Evolutionary conservation across 257 asterid species (phyloP), one percentile per base, ranked within the genome.

Genomic region (Gardenia jasminoides): DNA sequence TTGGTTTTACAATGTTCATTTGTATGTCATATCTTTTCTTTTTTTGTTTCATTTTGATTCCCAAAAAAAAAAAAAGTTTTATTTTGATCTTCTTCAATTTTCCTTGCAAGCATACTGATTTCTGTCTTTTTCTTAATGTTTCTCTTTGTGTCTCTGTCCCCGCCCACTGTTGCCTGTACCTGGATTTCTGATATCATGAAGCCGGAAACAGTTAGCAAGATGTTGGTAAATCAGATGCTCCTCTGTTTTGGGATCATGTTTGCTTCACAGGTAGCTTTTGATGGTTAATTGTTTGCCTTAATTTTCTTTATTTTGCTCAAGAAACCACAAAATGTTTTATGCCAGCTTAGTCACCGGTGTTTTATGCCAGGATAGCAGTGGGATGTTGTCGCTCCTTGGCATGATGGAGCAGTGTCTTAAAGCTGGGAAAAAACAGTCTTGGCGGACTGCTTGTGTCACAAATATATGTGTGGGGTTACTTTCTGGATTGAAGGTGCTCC

Each of bases 171-270:
- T 41, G 36, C 54, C 0, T 16, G 17, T 61, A 59, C 19, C 41
- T 68, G 39, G 28, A 69, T 31, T 52, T 58, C 43, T 58, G 28
- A 74, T 54, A 62, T 52, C 84, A 78, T 93, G 92, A 87, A 96
- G 99, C 96, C 99, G 61, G 99, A 93, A 90, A 90, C 93, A 61
- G 85, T 88, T 80, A 87, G 97, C 90, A 96, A 92, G 93, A 88
- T 89, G 97, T 86, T 93, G 91, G 97, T 96, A 83, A 96, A 93
- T 88, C 97, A 96, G 85, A 92, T 92, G 98, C 99, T 96, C 86
- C 95, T 96, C 84, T 96, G 91, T 88, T 93, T 96, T 56, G 99
- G 99, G 74, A 84, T 86, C 78, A 91, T 96, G 90, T 96, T 96
- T 90, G 97, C 99, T 81, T 92, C 90, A 72, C 97, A 92, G 96